Conservation (phyloP, 192 early-diverging fungal genomes). For the Backusella mclennaniae region DNA sequence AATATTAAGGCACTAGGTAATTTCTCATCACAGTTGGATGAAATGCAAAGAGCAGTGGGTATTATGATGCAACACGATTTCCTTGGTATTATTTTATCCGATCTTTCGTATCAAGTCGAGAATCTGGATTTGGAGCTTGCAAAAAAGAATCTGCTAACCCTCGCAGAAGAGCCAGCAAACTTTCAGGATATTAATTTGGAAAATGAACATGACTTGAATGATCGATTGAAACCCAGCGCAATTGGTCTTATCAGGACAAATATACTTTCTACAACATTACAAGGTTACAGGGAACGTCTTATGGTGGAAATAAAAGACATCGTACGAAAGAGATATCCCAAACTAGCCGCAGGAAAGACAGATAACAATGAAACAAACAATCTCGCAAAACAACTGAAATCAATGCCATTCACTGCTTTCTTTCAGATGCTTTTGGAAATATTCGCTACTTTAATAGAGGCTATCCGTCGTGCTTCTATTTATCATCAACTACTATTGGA, state of each 20-base stretch:
- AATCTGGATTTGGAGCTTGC: constrained; percentile 43
- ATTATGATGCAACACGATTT: constrained; percentile 78
- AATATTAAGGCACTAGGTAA: constrained; percentile 57
- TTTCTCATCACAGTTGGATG: constrained; percentile 59
- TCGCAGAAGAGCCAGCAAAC: background rate
- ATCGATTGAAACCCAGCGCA: constrained; percentile 68
- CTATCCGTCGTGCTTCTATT: constrained; percentile 68
- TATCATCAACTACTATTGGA: constrained; percentile 69
- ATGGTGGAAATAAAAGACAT: constrained; percentile 74
- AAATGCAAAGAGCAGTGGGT: constrained; percentile 64
- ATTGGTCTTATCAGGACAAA: constrained; percentile 78
- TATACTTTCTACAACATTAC: constrained; percentile 62
- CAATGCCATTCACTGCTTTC: constrained; percentile 86
- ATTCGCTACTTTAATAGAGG: constrained; percentile 70
- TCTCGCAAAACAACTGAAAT: constrained; percentile 65
- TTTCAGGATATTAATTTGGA: constrained; percentile 9
- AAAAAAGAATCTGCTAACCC: background rate
- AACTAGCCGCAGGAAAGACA: constrained; percentile 33
- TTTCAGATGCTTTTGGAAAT: constrained; percentile 74
- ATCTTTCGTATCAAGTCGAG: constrained; percentile 56
- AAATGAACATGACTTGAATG: constrained; percentile 12
- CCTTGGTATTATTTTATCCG: constrained; percentile 56
- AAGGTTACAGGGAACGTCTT: constrained; percentile 74
- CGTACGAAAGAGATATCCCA: constrained; percentile 67
- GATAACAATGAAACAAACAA: constrained; percentile 20